phyloP scores from a whole-genome alignment of 148 eudicot genomes.

The Polygonum maritimum region DNA sequence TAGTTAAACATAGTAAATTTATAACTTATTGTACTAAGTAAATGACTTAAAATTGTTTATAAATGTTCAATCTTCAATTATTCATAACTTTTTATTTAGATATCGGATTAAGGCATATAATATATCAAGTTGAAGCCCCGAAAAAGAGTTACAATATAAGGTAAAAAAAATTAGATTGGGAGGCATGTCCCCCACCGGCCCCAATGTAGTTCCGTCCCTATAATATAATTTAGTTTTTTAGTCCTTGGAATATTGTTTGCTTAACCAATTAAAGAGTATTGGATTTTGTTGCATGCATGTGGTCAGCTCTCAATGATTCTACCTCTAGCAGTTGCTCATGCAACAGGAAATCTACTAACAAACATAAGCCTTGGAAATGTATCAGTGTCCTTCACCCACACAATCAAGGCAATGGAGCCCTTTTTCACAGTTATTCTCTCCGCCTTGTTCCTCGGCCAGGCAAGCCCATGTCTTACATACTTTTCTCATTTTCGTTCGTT shows the following conservation, averaged over 20 bases:
- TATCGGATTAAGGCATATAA: too few relatives aligned
- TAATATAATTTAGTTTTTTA: too few relatives aligned
- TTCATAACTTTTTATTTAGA: too few relatives aligned
- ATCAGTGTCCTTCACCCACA: constrained; percentile 92
- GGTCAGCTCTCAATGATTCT: constrained; percentile 62
- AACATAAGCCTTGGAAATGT: constrained; percentile 94
- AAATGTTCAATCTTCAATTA: too few relatives aligned
- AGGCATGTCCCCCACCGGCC: too few relatives aligned
- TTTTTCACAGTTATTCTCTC: constrained; percentile 44
- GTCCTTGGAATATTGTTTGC: neutral
- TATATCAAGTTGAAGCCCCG: too few relatives aligned
- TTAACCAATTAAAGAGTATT: neutral
- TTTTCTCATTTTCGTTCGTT: neutral
- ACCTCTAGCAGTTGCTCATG: constrained; percentile 80
- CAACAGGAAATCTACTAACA: constrained; percentile 85
- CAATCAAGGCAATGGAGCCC: constrained; percentile 97
- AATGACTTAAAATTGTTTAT: too few relatives aligned
- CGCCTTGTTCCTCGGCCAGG: constrained; percentile 4
- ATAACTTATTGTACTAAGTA: too few relatives aligned
- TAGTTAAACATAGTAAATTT: too few relatives aligned
- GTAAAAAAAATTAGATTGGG: too few relatives aligned
- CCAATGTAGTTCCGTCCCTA: too few relatives aligned
- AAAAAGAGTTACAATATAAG: too few relatives aligned
- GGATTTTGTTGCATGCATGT: neutral
- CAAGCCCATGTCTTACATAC: neutral